A percentile compares a stretch with the other conserved stretches of the same genome.
These are phyloP conservation scores for Posidonia australis DNA, from an alignment of 106 monocot species.

Conservation along the genomic window DNA sequence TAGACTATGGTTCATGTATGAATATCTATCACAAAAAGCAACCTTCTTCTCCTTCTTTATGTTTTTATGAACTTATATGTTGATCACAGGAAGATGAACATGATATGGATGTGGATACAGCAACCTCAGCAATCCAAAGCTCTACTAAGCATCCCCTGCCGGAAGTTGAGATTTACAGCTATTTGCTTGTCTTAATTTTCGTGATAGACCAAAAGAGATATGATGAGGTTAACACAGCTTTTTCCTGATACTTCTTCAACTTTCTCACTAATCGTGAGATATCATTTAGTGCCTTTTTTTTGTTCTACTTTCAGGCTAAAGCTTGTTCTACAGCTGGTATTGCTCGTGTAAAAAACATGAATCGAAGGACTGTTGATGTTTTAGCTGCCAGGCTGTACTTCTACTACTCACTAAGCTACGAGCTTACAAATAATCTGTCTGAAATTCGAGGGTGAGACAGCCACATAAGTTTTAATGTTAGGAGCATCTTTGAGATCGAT, in stretches of 20 bases:
- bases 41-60: background rate
- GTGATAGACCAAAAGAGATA: slow-evolving; percentile 89
- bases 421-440: slow-evolving; percentile 82
- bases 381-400: slow-evolving; percentile 78
- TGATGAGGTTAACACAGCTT: slow-evolving; percentile 40
- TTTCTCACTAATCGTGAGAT: too few species aligned
- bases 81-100: slow-evolving; percentile 60
- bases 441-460: slow-evolving; percentile 90
- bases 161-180: slow-evolving; percentile 94
- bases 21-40: too few species aligned
- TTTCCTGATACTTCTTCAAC: background rate
- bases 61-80: background rate
- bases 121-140: slow-evolving; percentile 37
- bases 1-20: too few species aligned
- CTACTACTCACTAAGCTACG: slow-evolving; percentile 85
- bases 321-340: slow-evolving; percentile 82
- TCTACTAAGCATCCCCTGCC: slow-evolving; percentile 56
- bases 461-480: too few species aligned
- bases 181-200: slow-evolving; percentile 88
- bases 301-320: slow-evolving; percentile 55
- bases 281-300: background rate
- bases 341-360: slow-evolving; percentile 72
- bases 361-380: slow-evolving; percentile 95
- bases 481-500: too few species aligned
- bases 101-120: slow-evolving; percentile 87